Base-by-base conservation (phyloP, 208 protist genomes). In the Zelonia costaricensis region DNA sequence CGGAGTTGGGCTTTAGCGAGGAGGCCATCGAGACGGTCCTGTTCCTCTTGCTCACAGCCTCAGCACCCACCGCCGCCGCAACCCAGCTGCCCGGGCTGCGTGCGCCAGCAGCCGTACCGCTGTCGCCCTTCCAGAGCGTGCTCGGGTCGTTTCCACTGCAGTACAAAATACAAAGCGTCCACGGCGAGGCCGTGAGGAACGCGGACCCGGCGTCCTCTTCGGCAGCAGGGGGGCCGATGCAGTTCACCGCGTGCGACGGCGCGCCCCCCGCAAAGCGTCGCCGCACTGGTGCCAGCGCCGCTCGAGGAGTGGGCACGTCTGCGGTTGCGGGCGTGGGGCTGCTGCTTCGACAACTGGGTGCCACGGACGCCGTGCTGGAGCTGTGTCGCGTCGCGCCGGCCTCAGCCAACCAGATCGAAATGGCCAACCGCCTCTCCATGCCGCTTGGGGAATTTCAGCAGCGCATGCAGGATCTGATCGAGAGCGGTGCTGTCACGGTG, bases 11-110 rank as follows among this genome's bases (percentile, higher is more conserved):
- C 23, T 69, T 90, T 30, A 66, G 63, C 53, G 83, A 86, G 38
- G 90, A 93, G 57, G 80, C 76, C 1, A 69, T 93, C 25, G 90
- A 92, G 65, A 96, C 86, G 16, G 59, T 96, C 13, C 62, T 96
- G 0, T 96, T 93, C 52, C 53, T 91, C 44, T 30, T 95, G 30
- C 43, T 92, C 3, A 74, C 76, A 1, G 52, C 42, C 13, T 45
- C 52, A 1, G 49, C 42, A 4, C 28, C 20, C 22, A 7, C 52
- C 20, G 23, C 3, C 22, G 8, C n/a, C 2, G 23, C 35, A 1
- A 35, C 10, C 13, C 15, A 18, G 20, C 22, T 7, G 5, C 15
- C 38, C 10, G 28, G 9, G 1, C 30, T n/a, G n/a, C n/a, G n/a
- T n/a, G n/a, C n/a, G n/a, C n/a, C n/a, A n/a, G n/a, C n/a, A n/a